phyloP scores from a whole-genome alignment of 352 stramenopile genomes.

The Pythium pyrilobum region DNA sequence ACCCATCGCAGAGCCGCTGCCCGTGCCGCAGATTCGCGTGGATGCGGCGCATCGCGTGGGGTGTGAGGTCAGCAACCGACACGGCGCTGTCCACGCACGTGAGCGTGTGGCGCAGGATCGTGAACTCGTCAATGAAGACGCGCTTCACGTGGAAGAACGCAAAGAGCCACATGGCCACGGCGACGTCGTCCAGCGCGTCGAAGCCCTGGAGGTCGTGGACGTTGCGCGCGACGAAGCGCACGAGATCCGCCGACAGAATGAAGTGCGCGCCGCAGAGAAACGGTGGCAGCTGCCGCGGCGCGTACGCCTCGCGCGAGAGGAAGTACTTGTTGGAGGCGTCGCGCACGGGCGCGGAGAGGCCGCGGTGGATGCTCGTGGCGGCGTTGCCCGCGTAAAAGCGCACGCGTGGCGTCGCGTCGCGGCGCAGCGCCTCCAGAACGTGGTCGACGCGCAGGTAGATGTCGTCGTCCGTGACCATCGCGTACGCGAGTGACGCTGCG shows the following conservation, averaged over 20 bases:
- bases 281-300: constrained; percentile 15
- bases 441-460: constrained; percentile 18
- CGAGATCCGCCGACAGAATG: constrained; percentile 27
- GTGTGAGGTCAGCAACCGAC: constrained; percentile 41
- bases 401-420: not conserved
- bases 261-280: constrained; percentile 34
- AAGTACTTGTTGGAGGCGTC: constrained; percentile 12
- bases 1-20: too few relatives aligned
- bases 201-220: not conserved
- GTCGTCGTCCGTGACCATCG: constrained; percentile 61
- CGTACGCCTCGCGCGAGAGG: constrained; percentile 17
- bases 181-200: constrained; percentile 8
- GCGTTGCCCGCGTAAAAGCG: constrained; percentile 30
- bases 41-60: constrained; percentile 18
- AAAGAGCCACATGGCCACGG: constrained; percentile 9
- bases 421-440: not conserved
- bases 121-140: constrained; percentile 22
- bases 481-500: constrained; percentile 5
- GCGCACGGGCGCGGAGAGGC: constrained; percentile 1
- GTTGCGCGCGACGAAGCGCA: constrained; percentile 14
- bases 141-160: not conserved
- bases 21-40: too few relatives aligned
- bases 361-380: constrained; percentile 16
- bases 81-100: constrained; percentile 23
- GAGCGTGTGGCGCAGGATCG: constrained; percentile 25